Evolutionary conservation across 306 rosid species (phyloP).

Genomic region (Acacia confusa): DNA sequence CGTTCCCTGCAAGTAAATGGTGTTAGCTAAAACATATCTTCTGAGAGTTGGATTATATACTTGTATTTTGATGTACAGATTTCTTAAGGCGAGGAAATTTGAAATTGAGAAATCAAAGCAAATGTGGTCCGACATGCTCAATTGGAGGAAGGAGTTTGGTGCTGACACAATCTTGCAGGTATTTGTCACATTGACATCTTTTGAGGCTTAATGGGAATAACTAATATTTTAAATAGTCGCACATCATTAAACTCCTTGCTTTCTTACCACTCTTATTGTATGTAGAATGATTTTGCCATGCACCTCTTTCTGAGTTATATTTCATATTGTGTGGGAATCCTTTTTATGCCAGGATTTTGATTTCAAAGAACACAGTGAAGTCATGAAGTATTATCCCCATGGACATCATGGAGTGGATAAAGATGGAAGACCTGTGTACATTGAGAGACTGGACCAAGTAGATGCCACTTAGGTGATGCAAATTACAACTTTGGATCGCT

Average conservation of each 20-base stretch:
- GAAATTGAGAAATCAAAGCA: constrained; percentile 79
- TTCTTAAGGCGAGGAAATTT: constrained; percentile 86
- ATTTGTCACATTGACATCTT: constrained; percentile 8
- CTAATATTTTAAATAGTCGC: background rate
- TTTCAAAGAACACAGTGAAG: constrained; percentile 70
- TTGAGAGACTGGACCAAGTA: constrained; percentile 79
- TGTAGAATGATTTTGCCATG: background rate
- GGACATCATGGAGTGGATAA: constrained; percentile 94
- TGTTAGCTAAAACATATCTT: background rate
- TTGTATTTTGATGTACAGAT: constrained; percentile 44
- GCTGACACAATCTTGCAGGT: constrained; percentile 77
- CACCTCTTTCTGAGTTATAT: background rate
- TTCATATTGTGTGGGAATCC: background rate
- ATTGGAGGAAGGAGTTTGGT: constrained; percentile 88
- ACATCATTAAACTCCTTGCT: background rate
- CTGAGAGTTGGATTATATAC: background rate
- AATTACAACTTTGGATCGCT: constrained; percentile 86
- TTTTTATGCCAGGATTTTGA: constrained; percentile 66
- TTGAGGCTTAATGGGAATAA: constrained; percentile 1
- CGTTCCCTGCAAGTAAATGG: background rate
- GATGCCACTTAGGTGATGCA: constrained; percentile 73
- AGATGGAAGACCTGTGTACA: constrained; percentile 91
- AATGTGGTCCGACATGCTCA: constrained; percentile 89
- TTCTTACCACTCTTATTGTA: background rate
- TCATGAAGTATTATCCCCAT: constrained; percentile 80